Evolutionary conservation across 805 yeast genomes (phyloP), one percentile per base, ranked within the genome.

Genomic region (Starmera amethionina): DNA sequence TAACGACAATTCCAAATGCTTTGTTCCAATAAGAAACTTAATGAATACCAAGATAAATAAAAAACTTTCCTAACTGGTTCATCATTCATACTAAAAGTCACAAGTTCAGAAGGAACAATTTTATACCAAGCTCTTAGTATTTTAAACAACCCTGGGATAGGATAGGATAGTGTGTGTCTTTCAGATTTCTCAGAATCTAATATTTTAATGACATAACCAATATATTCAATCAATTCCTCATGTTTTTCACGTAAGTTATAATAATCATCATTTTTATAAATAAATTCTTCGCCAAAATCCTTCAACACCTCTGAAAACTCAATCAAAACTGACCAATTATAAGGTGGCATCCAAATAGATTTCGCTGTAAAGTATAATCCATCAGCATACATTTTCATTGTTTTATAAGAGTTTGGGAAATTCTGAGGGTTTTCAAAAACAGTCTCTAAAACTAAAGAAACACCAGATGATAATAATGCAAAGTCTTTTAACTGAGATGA

Each of bases 281-380:
- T 31, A 34, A 44, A 48, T 3, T 34, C 22, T 0, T 32, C 41
- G 8, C 53, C 56, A 42, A 53, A 53, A 12, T 47, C 45, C 5
- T 40, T 30, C 1, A 46, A 37, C 7, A 49, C 40, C 2, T 47
- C 49, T 8, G 35, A 25, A 30, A 49, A 44, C 38, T 53, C 59
- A 25, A 39, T 33, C 3, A 54, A 30, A 4, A 48, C 39, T 10
- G 39, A 33, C 8, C 48, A 40, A 22, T 46, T 34, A 38, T 54
- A 54, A 3, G 40, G 43, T 14, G 59, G 58, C 15, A 44, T 36
- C 42, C 51, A 47, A 3, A 52, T 41, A 7, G 38, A 42, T 29
- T 44, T 46, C 0, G 47, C 40, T 1, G 52, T 49, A 36, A 45
- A 49, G 13, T 45, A 10, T 13, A 45, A 38, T 2, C 51, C 49